Base-by-base conservation (phyloP, 768 basidiomycete species). In the Termitomyces sp. region DNA sequence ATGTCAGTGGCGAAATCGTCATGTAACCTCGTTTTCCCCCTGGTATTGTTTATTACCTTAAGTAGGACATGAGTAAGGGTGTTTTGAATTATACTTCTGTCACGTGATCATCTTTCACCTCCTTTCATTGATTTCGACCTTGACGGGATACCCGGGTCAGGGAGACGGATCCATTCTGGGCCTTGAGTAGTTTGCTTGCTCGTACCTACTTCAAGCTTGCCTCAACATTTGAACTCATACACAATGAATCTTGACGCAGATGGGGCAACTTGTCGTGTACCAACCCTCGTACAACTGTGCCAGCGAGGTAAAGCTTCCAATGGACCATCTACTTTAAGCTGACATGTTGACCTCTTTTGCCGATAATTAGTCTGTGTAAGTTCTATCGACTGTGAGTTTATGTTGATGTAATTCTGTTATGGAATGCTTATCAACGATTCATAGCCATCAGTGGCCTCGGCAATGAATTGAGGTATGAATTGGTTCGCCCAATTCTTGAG, bases 401-500 rank as follows among this genome's bases (percentile, higher is more conserved):
- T 41, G 26, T 7, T 20, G 26, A 29, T 28, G 36, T 1, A 37
- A 28, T 26, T 31, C 54, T 8, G 10, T 22, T 28, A 16, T 51
- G 20, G 5, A n/a, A 2, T 20, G 56, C 42, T 58, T 49, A 24
- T 10, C 52, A 22, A 20, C 62, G 36, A 31, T 36, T 54, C 16
- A n/a, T 46, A 92, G 90, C 78, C 51, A 85, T 91, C 61, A 72
- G 73, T 51, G 82, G 82, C 65, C 73, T 94, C 26, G 88, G 88
- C 15, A 78, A 81, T 60, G 78, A 80, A 51, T 59, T 90, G 64
- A 81, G 81, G 57, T 88, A 82, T 69, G 74, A 79, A 45, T 75
- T 92, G 51, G 80, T 88, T 60, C 81, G 80, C 66, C 92, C 90
- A 45, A 84, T 94, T 45, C 75, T 94, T 58, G 83, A 87, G 65